Percentiles rank a stretch among this genome's conserved stretches.
phyloP scores from a whole-genome alignment of 805 yeast genomes.

The Schwanniomyces occidentalis region DNA sequence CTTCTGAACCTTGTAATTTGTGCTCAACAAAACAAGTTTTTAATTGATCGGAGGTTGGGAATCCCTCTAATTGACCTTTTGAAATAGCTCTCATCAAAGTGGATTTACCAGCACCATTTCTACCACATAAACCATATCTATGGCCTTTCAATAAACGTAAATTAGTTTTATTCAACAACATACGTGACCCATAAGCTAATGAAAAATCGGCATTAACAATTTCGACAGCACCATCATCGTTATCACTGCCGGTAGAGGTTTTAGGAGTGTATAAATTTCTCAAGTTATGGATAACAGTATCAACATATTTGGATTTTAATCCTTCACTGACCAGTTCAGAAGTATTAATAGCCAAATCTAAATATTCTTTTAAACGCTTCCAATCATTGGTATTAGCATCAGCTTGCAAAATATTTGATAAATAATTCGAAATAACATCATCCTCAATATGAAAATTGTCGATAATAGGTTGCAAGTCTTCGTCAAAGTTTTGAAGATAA shows the following conservation, averaged over 20 bases:
- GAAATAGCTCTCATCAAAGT: constrained; percentile 96
- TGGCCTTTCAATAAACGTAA: constrained; percentile 89
- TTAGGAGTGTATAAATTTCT: constrained; percentile 51
- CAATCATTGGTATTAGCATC: constrained; percentile 48
- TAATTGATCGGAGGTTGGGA: constrained; percentile 84
- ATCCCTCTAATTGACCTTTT: constrained; percentile 95
- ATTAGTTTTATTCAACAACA: constrained; percentile 91
- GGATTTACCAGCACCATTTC: constrained; percentile 99
- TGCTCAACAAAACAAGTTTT: constrained; percentile 97
- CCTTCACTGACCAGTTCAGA: constrained; percentile 25
- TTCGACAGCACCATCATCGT: constrained; percentile 79
- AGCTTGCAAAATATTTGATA: constrained; percentile 40
- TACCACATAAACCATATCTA: constrained; percentile 96
- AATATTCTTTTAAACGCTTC: constrained; percentile 54
- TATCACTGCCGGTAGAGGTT: constrained; percentile 51
- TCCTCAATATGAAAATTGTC: constrained; percentile 23
- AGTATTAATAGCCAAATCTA: constrained; percentile 33
- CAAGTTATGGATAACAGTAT: constrained; percentile 46
- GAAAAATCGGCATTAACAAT: constrained; percentile 95
- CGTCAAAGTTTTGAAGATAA: constrained; percentile 22
- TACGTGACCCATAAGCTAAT: constrained; percentile 94
- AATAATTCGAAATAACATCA: constrained; percentile 45
- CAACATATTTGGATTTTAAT: constrained; percentile 40
- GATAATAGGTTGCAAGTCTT: constrained; percentile 4
- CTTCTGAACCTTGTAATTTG: constrained; percentile 92